phyloP scores from a whole-genome alignment of 2,329 filamentous ascomycete species.

The Penicillium hesseltinei region DNA sequence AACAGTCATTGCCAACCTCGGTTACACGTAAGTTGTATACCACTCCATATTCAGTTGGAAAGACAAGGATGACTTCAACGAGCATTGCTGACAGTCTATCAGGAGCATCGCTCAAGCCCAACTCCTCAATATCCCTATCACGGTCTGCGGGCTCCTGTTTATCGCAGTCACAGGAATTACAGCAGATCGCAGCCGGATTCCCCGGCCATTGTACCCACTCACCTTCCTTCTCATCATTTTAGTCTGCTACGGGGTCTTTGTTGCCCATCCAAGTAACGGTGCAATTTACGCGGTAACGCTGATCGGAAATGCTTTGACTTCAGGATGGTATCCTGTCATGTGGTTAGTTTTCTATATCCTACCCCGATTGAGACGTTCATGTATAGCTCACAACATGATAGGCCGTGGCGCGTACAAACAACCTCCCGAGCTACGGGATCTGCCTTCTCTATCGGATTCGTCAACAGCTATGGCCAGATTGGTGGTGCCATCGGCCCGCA shows the following conservation, averaged over 20 bases:
- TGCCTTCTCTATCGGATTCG: constrained; percentile 52
- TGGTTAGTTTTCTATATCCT: constrained; percentile 26
- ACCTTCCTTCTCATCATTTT: constrained; percentile 45
- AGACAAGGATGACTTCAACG: too few relatives aligned
- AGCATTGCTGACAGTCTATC: not conserved
- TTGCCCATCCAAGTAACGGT: constrained; percentile 47
- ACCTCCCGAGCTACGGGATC: constrained; percentile 49
- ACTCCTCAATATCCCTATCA: constrained; percentile 51
- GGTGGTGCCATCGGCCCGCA: constrained; percentile 51
- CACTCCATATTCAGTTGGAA: not conserved
- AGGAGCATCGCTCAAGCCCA: constrained; percentile 49
- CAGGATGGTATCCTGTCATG: constrained; percentile 51
- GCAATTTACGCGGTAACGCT: constrained; percentile 50
- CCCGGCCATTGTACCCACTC: constrained; percentile 47
- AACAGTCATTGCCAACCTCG: constrained; percentile 43
- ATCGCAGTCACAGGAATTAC: constrained; percentile 46
- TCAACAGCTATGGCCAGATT: constrained; percentile 53
- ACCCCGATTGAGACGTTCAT: not conserved
- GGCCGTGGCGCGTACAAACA: constrained; percentile 53
- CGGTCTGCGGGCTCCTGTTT: constrained; percentile 43
- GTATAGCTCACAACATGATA: not conserved
- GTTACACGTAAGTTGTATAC: constrained; percentile 40
- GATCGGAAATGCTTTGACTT: constrained; percentile 45
- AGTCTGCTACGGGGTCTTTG: constrained; percentile 48
- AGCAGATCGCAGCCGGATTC: constrained; percentile 45